Conservation (phyloP, 257 asterid species). For the Ehretia macrophylla region DNA sequence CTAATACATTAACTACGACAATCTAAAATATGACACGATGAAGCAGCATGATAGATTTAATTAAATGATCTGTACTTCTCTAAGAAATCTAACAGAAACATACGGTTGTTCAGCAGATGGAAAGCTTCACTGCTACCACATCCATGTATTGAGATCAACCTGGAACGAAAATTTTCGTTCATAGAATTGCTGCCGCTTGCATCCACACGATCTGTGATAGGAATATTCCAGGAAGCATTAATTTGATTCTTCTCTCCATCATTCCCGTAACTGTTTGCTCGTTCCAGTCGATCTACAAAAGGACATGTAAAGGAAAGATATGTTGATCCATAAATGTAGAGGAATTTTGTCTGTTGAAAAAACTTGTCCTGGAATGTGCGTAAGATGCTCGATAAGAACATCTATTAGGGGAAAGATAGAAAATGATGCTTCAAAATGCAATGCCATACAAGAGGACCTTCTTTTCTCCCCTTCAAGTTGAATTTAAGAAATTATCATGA, state of each 20-base stretch:
- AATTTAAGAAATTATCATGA: no score
- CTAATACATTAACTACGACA: no score
- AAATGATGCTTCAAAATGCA: no score
- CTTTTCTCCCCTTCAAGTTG: no score
- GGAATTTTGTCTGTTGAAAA: neutral
- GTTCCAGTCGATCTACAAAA: neutral
- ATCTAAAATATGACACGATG: no score
- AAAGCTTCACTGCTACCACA: constrained; percentile 67
- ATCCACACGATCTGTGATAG: constrained; percentile 50
- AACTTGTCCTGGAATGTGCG: neutral
- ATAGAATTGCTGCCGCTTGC: constrained; percentile 38
- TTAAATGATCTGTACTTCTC: neutral
- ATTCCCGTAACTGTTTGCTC: neutral
- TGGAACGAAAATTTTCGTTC: constrained; percentile 36
- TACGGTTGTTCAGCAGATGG: constrained; percentile 72
- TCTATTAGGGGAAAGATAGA: no score
- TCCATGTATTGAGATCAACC: constrained; percentile 62
- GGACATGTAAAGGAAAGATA: neutral
- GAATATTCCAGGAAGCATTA: neutral
- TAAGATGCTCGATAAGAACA: no score
- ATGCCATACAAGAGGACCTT: no score
- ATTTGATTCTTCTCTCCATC: neutral
- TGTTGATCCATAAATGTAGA: neutral
- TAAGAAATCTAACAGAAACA: constrained; percentile 18
- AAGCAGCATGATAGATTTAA: neutral